phyloP scores from a whole-genome alignment of 2,329 filamentous ascomycete species.

The Golovinomyces cichoracearum region DNA sequence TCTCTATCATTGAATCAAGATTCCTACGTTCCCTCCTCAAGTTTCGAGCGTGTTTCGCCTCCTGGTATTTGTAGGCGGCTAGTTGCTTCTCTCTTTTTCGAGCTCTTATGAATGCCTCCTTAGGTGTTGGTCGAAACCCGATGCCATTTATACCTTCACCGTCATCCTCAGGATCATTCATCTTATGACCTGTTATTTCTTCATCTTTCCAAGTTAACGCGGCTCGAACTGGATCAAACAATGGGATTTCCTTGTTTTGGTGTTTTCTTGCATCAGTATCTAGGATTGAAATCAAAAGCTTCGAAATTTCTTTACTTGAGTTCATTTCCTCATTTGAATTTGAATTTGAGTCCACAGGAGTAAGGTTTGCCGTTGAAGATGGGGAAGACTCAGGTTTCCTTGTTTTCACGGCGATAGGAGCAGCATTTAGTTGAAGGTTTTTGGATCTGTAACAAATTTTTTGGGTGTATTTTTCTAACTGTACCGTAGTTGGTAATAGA shows the following conservation, averaged over 20 bases:
- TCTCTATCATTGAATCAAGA: background rate
- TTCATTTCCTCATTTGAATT: too few species aligned
- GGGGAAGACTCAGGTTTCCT: too few species aligned
- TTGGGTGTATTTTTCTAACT: too few species aligned
- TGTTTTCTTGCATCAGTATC: background rate
- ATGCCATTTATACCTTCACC: slow-evolving; percentile 42
- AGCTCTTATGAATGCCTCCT: slow-evolving; percentile 29
- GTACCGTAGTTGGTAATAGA: too few species aligned
- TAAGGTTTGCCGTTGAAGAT: too few species aligned
- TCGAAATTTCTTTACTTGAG: too few species aligned
- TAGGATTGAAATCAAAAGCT: too few species aligned
- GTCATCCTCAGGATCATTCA: slow-evolving; percentile 38
- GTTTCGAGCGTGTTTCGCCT: slow-evolving; percentile 33
- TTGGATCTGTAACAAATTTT: too few species aligned
- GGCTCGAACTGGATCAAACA: slow-evolving; percentile 19
- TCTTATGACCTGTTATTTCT: slow-evolving; percentile 40
- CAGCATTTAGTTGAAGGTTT: too few species aligned
- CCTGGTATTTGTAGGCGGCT: slow-evolving; percentile 33
- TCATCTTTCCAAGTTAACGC: slow-evolving; percentile 41
- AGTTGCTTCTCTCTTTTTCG: slow-evolving; percentile 34
- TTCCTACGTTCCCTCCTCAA: slow-evolving; percentile 25
- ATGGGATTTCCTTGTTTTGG: background rate
- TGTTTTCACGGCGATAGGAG: too few species aligned
- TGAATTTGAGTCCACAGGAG: too few species aligned
- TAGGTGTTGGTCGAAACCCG: slow-evolving; percentile 37